Evolutionary conservation across 176 grass and related monocot genomes (phyloP), one percentile per base, ranked within the genome.

Genomic region (Raddia guianensis): DNA sequence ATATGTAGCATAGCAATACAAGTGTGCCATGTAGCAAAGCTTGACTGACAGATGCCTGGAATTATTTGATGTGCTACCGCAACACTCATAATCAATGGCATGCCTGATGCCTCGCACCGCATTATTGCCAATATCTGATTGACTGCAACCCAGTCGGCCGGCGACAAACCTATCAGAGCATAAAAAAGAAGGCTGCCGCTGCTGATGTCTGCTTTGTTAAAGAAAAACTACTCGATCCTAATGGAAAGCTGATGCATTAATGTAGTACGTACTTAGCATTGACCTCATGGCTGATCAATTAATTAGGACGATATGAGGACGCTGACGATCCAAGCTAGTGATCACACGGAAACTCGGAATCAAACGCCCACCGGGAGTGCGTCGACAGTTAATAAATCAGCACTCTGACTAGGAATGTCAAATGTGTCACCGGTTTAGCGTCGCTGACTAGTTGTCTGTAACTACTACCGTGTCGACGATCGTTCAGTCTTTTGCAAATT

Each of bases 271-370:
- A 5, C 37, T 40, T 7, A 32, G 33, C 52, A 53, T 65, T 33
- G 13, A 70, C 21, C 72, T 72, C 74, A 62, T 78, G 83, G 53
- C n/a, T 63, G 34, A 52, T 35, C 44, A 9, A 37, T 65, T 63
- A 63, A 16, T 82, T 76, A 55, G 72, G 76, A 72, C 47, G 72
- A 70, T 63, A 82, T 76, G 69, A 86, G 79, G 76, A 50, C n/a
- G 49, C 27, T 35, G 27, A 58, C 9, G 13, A 18, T 50, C 8
- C 58, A 8, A 68, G 27, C 27, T 27, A 27, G 75, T 75, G 53
- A 63, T 54, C 53, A 5, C 64, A 27, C 27, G 27, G 27, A 27
- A 27, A 5, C 37, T 68, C 54, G 6, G 19, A 44, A 76, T 72
- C 56, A 70, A 70, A 9, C 75, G 44, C 59, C 45, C 35, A 77